Evolutionary conservation across 83 land plant species (phyloP).

Genomic region (Isoetes engelmannii): DNA sequence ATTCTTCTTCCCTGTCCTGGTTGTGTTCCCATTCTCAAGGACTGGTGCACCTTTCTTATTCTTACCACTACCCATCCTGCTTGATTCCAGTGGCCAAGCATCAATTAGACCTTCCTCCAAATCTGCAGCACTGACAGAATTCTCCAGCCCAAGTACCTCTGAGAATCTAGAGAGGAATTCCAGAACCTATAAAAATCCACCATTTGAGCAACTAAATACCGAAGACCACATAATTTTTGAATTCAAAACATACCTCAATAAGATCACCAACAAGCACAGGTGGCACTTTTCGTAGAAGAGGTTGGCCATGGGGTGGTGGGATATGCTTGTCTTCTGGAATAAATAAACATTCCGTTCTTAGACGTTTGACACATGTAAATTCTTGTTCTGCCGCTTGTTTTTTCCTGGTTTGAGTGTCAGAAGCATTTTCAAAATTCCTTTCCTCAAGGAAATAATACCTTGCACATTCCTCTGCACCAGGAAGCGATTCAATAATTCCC

Average conservation of each 20-base stretch:
- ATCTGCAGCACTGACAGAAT: slow-evolving; percentile 54
- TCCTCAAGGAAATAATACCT: slow-evolving; percentile 37
- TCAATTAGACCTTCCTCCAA: slow-evolving; percentile 60
- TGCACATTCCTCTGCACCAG: slow-evolving; percentile 39
- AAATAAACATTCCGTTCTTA: background rate
- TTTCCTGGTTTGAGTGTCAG: slow-evolving; percentile 3
- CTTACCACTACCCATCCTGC: slow-evolving; percentile 6
- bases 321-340: slow-evolving; percentile 1
- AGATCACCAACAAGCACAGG: slow-evolving; percentile 70
- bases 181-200: slow-evolving; percentile 45
- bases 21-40: background rate
- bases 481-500: slow-evolving; percentile 55
- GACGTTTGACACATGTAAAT: background rate
- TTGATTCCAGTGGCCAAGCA: slow-evolving; percentile 37
- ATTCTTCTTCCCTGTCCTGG: background rate
- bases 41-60: slow-evolving; percentile 9
- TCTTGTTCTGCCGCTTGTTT: background rate
- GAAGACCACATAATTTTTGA: slow-evolving; percentile 3
- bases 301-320: slow-evolving; percentile 59
- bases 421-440: slow-evolving; percentile 30
- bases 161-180: slow-evolving; percentile 67
- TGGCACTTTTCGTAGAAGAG: slow-evolving; percentile 48
- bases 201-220: background rate
- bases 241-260: slow-evolving; percentile 49
- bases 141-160: slow-evolving; percentile 60